Percentiles rank a stretch among this genome's conserved stretches.
Evolutionary conservation across 345 rosid species (phyloP).

Genomic region (Carallia pectinifolia): DNA sequence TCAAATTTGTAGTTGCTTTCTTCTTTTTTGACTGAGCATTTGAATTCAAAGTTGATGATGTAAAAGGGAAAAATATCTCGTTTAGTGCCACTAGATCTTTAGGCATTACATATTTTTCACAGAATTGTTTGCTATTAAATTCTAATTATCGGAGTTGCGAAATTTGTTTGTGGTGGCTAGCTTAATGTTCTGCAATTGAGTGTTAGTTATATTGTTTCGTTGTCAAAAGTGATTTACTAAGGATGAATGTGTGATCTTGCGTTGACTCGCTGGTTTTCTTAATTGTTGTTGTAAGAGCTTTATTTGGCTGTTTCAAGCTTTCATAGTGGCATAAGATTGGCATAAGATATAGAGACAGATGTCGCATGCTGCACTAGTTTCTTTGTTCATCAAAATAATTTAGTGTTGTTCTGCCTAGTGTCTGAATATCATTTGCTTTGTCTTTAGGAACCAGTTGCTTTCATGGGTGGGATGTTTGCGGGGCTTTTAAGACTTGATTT

Average conservation of each 20-base stretch:
- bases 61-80: not conserved
- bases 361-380: not conserved
- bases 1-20: not conserved
- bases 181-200: not conserved
- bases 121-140: not conserved
- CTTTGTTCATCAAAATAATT: not conserved
- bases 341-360: too few species aligned
- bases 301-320: too few species aligned
- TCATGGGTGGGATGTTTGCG: constrained; percentile 64
- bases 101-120: not conserved
- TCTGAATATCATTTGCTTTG: not conserved
- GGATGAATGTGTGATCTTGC: too few species aligned
- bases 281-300: too few species aligned
- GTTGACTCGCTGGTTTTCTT: too few species aligned
- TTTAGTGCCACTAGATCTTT: not conserved
- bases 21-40: not conserved
- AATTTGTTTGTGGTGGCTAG: not conserved
- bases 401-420: not conserved
- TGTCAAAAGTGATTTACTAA: too few species aligned
- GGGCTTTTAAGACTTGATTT: constrained; percentile 65
- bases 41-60: not conserved
- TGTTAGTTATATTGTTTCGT: too few species aligned
- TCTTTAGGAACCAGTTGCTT: constrained; percentile 63
- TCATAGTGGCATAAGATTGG: too few species aligned
- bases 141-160: not conserved